Evolutionary conservation across 202 grass and related monocot species (phyloP), one percentile per base, ranked within the genome.

Genomic region (Sporobolus alterniflorus): DNA sequence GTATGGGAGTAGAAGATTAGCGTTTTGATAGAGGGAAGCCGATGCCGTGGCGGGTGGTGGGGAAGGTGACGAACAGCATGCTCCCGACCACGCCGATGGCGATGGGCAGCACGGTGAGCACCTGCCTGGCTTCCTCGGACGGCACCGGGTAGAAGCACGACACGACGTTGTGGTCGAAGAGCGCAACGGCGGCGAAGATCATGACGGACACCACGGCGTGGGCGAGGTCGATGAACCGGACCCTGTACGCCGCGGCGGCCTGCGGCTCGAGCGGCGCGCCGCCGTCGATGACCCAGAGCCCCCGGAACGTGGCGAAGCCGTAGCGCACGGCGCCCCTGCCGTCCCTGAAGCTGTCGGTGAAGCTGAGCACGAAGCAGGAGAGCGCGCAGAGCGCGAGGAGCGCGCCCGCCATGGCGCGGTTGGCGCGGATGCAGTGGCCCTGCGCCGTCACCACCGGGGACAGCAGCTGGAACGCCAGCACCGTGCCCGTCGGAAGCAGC

Each of bases 41-140:
- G 36, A 97, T 97, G 55, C 92, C 90, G 25, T 97, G 90, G n/a
- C 92, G 90, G 6, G 88, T 94, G 40, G 95, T 98, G 0, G 90
- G 95, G 70, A 98, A 98, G 28, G 74, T 88, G 3, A 94, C 92
- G 71, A 98, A 98, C 22, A 94, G 72, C 81, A 89, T 93, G 84
- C 92, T 94, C 47, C 95, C 85, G 39, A 90, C 57, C 1, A 93
- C 95, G 47, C 95, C 92, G 18, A 94, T 93, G 64, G 85, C 90
- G 52, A 98, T 71, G 0, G 95, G 92, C 69, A 98, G 40, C 67
- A 76, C 85, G 11, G 82, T 91, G 70, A 94, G 74, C 67, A 93
- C 83, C 83, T 89, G 85, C 73, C 59, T 87, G 12, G 46, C 84
- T 20, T 89, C 90, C 83, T 92, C 88, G 0, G 88, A 89, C 41